These are phyloP conservation scores for Ormosia semicastrata DNA, from an alignment of 306 rosid species.

Conservation along the genomic window DNA sequence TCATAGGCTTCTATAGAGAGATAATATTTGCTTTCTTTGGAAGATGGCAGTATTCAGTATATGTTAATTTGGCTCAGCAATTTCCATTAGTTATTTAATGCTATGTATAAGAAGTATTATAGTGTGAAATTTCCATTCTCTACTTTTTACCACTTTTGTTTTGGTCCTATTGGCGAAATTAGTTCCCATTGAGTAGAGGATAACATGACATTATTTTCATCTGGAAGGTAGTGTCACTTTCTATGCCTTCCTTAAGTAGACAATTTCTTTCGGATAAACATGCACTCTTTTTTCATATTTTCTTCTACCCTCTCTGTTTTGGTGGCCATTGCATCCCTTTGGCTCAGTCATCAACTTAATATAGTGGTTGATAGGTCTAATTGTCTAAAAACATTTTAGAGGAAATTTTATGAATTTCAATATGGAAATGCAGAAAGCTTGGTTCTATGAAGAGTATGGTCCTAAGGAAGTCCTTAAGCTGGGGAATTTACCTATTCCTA, in stretches of 20 bases:
- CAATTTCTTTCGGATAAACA: not conserved
- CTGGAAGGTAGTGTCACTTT: not conserved
- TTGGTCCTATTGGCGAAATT: not conserved
- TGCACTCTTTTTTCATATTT: not conserved
- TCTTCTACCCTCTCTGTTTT: not conserved
- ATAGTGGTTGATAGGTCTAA: not conserved
- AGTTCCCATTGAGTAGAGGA: not conserved
- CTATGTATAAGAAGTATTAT: not conserved
- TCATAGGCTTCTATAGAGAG: too few species aligned
- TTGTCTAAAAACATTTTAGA: not conserved
- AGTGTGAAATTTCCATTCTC: not conserved
- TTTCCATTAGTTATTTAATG: not conserved
- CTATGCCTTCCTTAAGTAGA: not conserved
- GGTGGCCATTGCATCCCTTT: too few species aligned
- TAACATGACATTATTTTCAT: not conserved
- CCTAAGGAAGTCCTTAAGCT: conserved; percentile 47
- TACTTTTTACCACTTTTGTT: not conserved
- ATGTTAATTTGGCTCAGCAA: not conserved
- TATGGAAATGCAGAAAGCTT: conserved; percentile 40
- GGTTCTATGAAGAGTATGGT: conserved; percentile 50
- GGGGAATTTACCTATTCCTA: conserved; percentile 31
- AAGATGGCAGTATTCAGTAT: not conserved
- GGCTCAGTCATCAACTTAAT: not conserved
- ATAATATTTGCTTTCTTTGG: not conserved
- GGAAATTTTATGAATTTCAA: not conserved